Conservation (phyloP, 2,329 filamentous ascomycete species). For the Cladosporium sp. region DNA sequence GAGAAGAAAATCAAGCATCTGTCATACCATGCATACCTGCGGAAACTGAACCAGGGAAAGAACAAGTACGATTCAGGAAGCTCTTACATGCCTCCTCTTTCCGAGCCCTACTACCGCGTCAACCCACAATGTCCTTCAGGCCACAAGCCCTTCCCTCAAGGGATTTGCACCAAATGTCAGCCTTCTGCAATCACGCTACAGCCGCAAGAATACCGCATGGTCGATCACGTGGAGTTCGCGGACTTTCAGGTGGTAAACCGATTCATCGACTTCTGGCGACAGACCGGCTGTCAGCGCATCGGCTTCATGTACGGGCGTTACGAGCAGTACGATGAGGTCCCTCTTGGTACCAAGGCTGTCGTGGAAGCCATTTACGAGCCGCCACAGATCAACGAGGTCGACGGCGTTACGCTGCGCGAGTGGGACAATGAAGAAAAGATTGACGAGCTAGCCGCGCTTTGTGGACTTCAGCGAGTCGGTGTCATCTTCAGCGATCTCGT, state of each 20-base stretch:
- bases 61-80: conserved; percentile 91
- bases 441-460: conserved; percentile 71
- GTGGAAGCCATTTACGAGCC: conserved; percentile 97
- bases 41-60: conserved; percentile 91
- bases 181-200: conserved; percentile 94
- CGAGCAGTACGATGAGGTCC: conserved; percentile 84
- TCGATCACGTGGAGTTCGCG: conserved; percentile 96
- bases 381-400: conserved; percentile 80
- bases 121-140: conserved; percentile 84
- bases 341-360: conserved; percentile 87
- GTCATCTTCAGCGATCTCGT: conserved; percentile 92
- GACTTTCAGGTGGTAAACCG: conserved; percentile 76
- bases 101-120: conserved; percentile 88
- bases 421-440: conserved; percentile 83
- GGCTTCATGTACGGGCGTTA: conserved; percentile 91
- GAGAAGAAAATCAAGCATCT: conserved; percentile 99
- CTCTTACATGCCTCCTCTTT: conserved; percentile 92
- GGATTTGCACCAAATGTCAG: conserved; percentile 97
- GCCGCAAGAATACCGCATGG: conserved; percentile 89
- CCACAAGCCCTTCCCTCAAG: conserved; percentile 88
- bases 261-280: conserved; percentile 89
- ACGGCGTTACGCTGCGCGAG: conserved; percentile 76
- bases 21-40: conserved; percentile 89
- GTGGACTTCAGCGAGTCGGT: conserved; percentile 81
- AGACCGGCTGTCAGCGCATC: conserved; percentile 73